phyloP scores from a whole-genome alignment of 495 filamentous ascomycete genomes.

The Saxispiralis lemnorum region DNA sequence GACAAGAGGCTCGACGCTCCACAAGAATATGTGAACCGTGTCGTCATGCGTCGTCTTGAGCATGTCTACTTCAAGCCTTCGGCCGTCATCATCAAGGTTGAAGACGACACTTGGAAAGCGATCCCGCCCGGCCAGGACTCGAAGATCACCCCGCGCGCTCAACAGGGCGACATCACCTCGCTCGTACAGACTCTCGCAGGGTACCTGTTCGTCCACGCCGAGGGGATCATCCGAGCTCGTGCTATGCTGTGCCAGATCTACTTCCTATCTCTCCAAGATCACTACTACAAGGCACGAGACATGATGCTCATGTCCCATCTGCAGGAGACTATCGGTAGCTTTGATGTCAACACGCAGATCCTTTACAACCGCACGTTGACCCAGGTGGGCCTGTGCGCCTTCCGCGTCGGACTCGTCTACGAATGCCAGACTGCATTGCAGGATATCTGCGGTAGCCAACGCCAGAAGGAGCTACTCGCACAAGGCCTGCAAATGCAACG shows the following conservation, averaged over 20 bases:
- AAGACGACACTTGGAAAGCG: conserved; percentile 80
- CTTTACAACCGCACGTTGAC: conserved; percentile 97
- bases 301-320: conserved; percentile 99
- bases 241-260: conserved; percentile 98
- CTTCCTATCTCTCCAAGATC: conserved; percentile 89
- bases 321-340: conserved; percentile 84
- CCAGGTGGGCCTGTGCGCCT: conserved; percentile 94
- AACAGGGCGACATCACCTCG: conserved; percentile 42
- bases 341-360: conserved; percentile 92
- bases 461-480: conserved; percentile 93
- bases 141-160: conserved; percentile 52
- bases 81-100: conserved; percentile 78
- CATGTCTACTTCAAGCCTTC: conserved; percentile 98
- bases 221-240: conserved; percentile 85
- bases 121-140: conserved; percentile 59
- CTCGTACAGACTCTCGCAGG: conserved; percentile 81
- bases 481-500: conserved; percentile 97
- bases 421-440: conserved; percentile 92
- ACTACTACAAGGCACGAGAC: conserved; percentile 92
- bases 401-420: conserved; percentile 89
- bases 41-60: conserved; percentile 84
- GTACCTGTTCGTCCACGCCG: conserved; percentile 83
- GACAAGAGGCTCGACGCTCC: conserved; percentile 52
- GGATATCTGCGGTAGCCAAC: conserved; percentile 90
- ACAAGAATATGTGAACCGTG: conserved; percentile 72